These are phyloP conservation scores for Suillus bovinus DNA, from an alignment of 768 basidiomycete genomes.

Conservation along the genomic window DNA sequence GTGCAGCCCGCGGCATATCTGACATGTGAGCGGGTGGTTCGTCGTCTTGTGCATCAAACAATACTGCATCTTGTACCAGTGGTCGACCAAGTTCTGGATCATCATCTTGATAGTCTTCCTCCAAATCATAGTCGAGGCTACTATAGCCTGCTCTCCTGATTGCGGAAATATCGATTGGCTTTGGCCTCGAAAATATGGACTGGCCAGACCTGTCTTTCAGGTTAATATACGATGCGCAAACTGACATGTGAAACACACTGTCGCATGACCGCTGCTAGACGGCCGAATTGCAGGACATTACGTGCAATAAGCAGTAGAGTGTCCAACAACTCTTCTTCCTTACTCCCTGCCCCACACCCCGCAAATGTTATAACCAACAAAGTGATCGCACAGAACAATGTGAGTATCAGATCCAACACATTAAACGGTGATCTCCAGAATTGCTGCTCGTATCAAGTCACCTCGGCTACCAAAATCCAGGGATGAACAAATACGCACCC, in stretches of 20 bases:
- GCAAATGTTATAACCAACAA: slow-evolving; percentile 86
- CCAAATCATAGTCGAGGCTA: slow-evolving; percentile 69
- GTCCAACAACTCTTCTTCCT: slow-evolving; percentile 93
- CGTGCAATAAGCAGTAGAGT: slow-evolving; percentile 89
- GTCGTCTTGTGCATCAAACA: slow-evolving; percentile 61
- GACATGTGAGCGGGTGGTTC: slow-evolving; percentile 34
- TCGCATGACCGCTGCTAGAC: slow-evolving; percentile 90
- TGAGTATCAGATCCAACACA: slow-evolving; percentile 84
- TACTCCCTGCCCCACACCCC: slow-evolving; percentile 79
- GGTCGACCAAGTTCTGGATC: slow-evolving; percentile 55
- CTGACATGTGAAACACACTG: slow-evolving; percentile 57
- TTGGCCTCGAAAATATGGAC: slow-evolving; percentile 85
- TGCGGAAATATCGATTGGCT: slow-evolving; percentile 79
- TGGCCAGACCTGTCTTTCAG: slow-evolving; percentile 67
- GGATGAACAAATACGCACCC: slow-evolving; percentile 51
- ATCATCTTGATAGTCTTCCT: slow-evolving; percentile 51
- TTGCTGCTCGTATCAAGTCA: slow-evolving; percentile 54
- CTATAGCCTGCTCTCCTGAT: slow-evolving; percentile 63
- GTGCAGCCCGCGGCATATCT: slow-evolving; percentile 62
- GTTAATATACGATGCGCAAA: slow-evolving; percentile 4
- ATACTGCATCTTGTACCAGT: slow-evolving; percentile 55
- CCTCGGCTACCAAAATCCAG: not conserved
- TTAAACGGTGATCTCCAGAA: slow-evolving; percentile 97
- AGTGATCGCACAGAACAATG: slow-evolving; percentile 86
- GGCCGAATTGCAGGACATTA: slow-evolving; percentile 90